phyloP scores from a whole-genome alignment of 257 asterid species.

The Ajuga chamaepitys region DNA sequence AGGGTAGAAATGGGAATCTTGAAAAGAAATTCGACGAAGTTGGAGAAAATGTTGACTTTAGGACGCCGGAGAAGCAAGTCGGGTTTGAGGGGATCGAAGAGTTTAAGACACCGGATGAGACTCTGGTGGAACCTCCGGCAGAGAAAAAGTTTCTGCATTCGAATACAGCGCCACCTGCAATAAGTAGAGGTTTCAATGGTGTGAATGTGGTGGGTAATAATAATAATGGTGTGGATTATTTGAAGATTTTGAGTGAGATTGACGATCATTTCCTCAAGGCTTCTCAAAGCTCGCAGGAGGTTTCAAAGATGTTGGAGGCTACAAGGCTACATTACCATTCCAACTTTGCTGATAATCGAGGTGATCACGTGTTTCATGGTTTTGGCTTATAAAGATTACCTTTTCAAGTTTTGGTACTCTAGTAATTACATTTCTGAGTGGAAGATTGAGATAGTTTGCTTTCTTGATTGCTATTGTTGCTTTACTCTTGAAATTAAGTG shows the following conservation, averaged over 20 bases:
- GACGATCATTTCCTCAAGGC: constrained; percentile 91
- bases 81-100: constrained; percentile 46
- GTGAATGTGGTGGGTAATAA: constrained; percentile 29
- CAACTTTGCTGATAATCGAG: constrained; percentile 92
- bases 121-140: constrained; percentile 21
- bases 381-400: background rate
- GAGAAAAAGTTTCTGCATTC: constrained; percentile 73
- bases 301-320: constrained; percentile 94
- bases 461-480: background rate
- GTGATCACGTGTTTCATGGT: constrained; percentile 27
- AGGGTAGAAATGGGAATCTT: constrained; percentile 30
- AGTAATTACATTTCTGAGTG: background rate
- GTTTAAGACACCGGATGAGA: constrained; percentile 56
- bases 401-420: background rate
- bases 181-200: constrained; percentile 23
- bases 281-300: constrained; percentile 82
- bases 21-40: constrained; percentile 22
- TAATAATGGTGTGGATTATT: constrained; percentile 54
- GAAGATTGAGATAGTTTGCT: background rate
- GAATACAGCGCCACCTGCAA: constrained; percentile 68
- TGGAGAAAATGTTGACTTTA: constrained; percentile 36
- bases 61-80: constrained; percentile 65
- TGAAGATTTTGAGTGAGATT: constrained; percentile 59
- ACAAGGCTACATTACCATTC: constrained; percentile 91
- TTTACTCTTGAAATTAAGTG: background rate